Percentiles rank a stretch among this genome's conserved stretches.
Conservation (phyloP, 805 yeast species). For the Yarrowia yakushimensis region DNA sequence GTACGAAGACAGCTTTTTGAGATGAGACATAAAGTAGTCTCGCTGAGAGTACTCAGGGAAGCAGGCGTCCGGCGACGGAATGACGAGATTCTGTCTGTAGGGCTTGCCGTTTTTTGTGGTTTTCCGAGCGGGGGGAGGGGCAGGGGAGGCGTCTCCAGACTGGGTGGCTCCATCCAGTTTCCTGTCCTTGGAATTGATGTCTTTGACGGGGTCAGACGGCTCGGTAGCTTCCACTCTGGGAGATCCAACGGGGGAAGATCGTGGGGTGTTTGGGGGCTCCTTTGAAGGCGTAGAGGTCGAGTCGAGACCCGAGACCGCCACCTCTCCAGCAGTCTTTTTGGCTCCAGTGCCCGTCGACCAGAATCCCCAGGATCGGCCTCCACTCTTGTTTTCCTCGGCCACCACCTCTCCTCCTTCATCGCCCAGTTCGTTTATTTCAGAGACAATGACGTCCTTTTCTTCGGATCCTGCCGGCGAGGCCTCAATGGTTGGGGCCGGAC, state of each 20-base stretch:
- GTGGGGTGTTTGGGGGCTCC: slow-evolving; percentile 33
- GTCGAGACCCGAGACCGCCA: slow-evolving; percentile 36
- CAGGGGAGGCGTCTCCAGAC: neutral
- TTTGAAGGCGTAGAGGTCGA: slow-evolving; percentile 32
- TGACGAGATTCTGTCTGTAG: slow-evolving; percentile 33
- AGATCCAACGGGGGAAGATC: slow-evolving; percentile 26
- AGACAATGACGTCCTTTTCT: neutral
- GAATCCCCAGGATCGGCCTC: slow-evolving; percentile 37
- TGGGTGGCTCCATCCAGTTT: slow-evolving; percentile 15
- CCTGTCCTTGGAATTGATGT: neutral
- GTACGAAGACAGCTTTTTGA: slow-evolving; percentile 28
- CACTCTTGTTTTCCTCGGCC: slow-evolving; percentile 9
- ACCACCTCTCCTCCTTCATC: slow-evolving; percentile 19
- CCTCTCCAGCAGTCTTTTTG: slow-evolving; percentile 29
- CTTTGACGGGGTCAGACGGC: slow-evolving; percentile 22
- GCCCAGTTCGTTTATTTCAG: neutral
- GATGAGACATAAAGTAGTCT: slow-evolving; percentile 28
- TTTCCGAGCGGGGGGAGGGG: neutral
- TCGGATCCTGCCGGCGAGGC: slow-evolving; percentile 13
- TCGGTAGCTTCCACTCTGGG: slow-evolving; percentile 15
- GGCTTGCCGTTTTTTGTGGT: slow-evolving; percentile 1
- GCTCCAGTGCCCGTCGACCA: slow-evolving; percentile 33
- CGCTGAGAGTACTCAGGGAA: slow-evolving; percentile 32
- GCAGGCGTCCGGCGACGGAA: slow-evolving; percentile 33
- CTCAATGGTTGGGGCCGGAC: neutral